These are phyloP conservation scores for Globisporangium barbulae DNA, from an alignment of 352 stramenopile species.

Conservation along the genomic window DNA sequence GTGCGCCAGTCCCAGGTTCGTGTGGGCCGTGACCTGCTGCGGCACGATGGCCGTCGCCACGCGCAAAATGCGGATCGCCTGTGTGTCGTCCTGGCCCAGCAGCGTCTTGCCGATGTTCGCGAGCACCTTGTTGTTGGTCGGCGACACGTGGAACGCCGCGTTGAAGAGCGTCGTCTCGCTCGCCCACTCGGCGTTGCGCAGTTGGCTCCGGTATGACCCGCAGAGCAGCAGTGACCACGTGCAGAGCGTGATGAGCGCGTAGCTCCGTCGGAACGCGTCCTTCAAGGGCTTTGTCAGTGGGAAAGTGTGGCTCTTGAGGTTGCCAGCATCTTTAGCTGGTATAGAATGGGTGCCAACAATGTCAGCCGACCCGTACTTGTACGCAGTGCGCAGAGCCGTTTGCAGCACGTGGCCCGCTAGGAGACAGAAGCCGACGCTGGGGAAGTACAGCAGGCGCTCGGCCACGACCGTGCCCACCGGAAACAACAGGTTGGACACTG, in stretches of 20 bases:
- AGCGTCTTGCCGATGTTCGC: constrained; percentile 68
- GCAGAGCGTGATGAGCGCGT: constrained; percentile 14
- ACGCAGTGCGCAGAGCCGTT: constrained; percentile 20
- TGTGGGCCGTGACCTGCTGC: constrained; percentile 48
- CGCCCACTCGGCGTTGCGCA: constrained; percentile 66
- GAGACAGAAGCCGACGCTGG: constrained; percentile 83
- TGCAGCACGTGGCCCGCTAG: constrained; percentile 43
- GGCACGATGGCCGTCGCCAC: constrained; percentile 36
- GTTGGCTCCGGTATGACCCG: constrained; percentile 36
- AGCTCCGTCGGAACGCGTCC: constrained; percentile 5
- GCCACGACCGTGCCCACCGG: constrained; percentile 89
- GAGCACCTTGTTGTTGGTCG: constrained; percentile 76
- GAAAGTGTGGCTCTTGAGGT: not conserved
- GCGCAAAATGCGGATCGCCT: constrained; percentile 36
- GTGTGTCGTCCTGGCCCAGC: constrained; percentile 37
- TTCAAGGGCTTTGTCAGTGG: not conserved
- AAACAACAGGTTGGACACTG: constrained; percentile 90
- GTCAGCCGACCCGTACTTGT: constrained; percentile 17
- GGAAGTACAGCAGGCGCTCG: constrained; percentile 90
- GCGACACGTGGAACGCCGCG: constrained; percentile 43
- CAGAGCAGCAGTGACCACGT: constrained; percentile 26
- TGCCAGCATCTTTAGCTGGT: not conserved
- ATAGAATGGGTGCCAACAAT: not conserved
- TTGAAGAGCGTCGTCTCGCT: constrained; percentile 58
- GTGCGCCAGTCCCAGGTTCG: constrained; percentile 55